Conservation (phyloP, 2,329 filamentous ascomycete genomes). For the Tolypocladium endophyticum region DNA sequence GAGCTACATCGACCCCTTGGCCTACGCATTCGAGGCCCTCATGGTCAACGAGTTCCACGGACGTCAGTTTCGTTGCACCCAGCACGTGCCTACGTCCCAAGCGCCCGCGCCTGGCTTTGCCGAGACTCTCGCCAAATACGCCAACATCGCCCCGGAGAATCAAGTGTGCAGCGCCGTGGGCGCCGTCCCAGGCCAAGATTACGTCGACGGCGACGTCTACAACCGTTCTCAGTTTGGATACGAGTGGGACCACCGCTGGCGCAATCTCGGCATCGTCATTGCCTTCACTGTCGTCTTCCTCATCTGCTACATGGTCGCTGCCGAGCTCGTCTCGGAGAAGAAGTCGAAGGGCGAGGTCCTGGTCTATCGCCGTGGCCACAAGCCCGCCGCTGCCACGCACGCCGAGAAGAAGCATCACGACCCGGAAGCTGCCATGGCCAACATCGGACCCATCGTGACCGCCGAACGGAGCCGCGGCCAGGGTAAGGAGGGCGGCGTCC, state of each 20-base stretch:
- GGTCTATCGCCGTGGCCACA: conserved; percentile 61
- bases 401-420: conserved; percentile 55
- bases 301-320: conserved; percentile 49
- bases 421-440: conserved; percentile 37
- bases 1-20: conserved; percentile 68
- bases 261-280: conserved; percentile 60
- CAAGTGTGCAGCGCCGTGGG: conserved; percentile 50
- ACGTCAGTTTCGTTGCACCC: conserved; percentile 44
- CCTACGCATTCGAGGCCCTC: conserved; percentile 70
- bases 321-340: conserved; percentile 54
- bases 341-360: conserved; percentile 70
- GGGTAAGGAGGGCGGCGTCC: conserved; percentile 28
- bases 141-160: conserved; percentile 22
- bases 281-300: conserved; percentile 55
- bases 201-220: conserved; percentile 49
- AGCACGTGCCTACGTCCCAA: conserved; percentile 30
- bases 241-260: conserved; percentile 50
- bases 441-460: conserved; percentile 38
- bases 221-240: conserved; percentile 46
- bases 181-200: conserved; percentile 37
- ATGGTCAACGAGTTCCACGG: conserved; percentile 75
- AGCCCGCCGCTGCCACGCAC: conserved; percentile 44
- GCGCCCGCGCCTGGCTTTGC: not conserved
- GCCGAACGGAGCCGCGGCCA: conserved; percentile 26
- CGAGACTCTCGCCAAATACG: conserved; percentile 9